Base-by-base conservation (phyloP, 83 land plant genomes). In the Picea abies region DNA sequence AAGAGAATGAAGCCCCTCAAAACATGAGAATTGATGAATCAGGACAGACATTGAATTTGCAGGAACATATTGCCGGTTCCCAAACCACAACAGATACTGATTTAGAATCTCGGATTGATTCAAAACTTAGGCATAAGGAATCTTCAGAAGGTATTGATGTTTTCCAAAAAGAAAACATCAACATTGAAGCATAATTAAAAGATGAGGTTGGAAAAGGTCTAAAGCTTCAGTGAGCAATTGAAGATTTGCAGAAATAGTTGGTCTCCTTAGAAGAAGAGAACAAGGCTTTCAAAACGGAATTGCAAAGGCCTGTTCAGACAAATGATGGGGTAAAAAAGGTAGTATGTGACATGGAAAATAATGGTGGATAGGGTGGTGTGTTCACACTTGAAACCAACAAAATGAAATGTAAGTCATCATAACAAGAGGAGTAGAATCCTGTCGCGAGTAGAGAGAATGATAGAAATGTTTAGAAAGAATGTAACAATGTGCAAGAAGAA, bases 401-500 rank as follows among this genome's bases (percentile, higher is more conserved):
- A 35, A 39, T 37, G 49, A 71, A 37, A 37, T 35, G 23, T 20
- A 71, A 16, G 6, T 71, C 47, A 35, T 19, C 49, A 70, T n/a
- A 69, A 44, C 22, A 37, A 41, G 22, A 71, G 41, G 22, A 71
- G 71, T 4, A 25, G 37, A 23, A 25, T 70, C 44, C 75, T 37
- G 22, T 37, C 10, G 6, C 37, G n/a, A 39, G 11, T 47, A 41
- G 52, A 8, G 22, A 41, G 41, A 39, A 35, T 1, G 11, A 72
- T 5, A 39, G 22, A 72, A 72, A 11, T 41, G 2, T 39, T 17
- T n/a, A 41, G 49, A 72, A 72, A 72, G 76, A 72, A 72, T 16
- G n/a, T 71, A 71, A 44, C 25, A 72, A 72, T 11, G 37, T 72
- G 22, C 76, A 72, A 37, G 76, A 72, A 72, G 49, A 15, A 69